Evolutionary conservation across 306 rosid genomes (phyloP), one percentile per base, ranked within the genome.

Genomic region (Castanea crenata): DNA sequence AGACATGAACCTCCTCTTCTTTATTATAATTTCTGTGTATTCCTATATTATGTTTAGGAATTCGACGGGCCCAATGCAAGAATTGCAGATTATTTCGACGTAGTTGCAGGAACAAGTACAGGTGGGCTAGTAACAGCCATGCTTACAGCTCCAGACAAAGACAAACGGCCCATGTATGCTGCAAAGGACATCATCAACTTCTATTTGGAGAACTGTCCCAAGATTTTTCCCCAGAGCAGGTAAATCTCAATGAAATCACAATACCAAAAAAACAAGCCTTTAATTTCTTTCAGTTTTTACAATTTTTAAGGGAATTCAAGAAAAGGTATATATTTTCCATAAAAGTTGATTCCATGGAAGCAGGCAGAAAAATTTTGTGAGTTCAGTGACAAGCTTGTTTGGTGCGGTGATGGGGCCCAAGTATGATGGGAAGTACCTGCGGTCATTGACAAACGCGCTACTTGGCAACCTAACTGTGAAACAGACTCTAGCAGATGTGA

Each of bases 351-450:
- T 49, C 68, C 14, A n/a, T 55, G 69, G 25, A 15, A 35, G 13
- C 71, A 67, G 71, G 19, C 10, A 15, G 14, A 67, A 8, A 34
- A 67, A 10, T 19, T 34, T 32, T 34, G 49, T 67, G 71, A 8
- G 13, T 67, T 34, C 71, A 18, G 55, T 16, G 7, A 69, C 59
- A 3, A 13, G 23, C 18, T 35, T 57, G 55, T 9, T 78, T 3
- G 23, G 8, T 44, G 16, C 5, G 8, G 32, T 31, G 16, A 0
- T 44, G 23, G 91, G 91, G 20, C 91, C 89, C 0, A 88, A 81
- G 38, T 88, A 88, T 35, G 87, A 85, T 23, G 89, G 91, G 15
- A 73, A 75, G 61, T 70, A 88, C 69, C 76, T 85, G 21, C 84
- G 74, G 8, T 51, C 79, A 2, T 18, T 87, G 65, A 57, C 61